Percentiles rank a stretch among this genome's conserved stretches.
Evolutionary conservation across 2,329 filamentous ascomycete genomes (phyloP).

Genomic region (Diaporthe vaccinii): DNA sequence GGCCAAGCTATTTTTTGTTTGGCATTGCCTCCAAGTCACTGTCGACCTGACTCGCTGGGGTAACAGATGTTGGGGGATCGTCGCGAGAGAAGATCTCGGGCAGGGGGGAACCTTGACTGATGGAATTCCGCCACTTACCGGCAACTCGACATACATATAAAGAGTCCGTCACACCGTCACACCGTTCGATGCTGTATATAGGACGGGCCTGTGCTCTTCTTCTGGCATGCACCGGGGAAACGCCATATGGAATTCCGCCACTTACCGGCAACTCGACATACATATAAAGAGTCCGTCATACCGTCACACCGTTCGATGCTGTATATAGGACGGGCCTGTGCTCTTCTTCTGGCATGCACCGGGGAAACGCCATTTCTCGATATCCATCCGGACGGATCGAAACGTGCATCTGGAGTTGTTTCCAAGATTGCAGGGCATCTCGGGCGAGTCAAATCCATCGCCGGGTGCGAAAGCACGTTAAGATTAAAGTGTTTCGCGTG

Average conservation of each 20-base stretch:
- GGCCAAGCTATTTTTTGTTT: not conserved
- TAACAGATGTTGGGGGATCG: slow-evolving; percentile 13
- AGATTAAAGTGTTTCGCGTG: slow-evolving; percentile 15
- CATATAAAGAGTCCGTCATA: not conserved
- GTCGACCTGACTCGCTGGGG: slow-evolving; percentile 4
- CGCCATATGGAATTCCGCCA: slow-evolving; percentile 2
- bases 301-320: not conserved
- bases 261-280: not conserved
- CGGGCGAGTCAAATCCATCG: slow-evolving; percentile 4
- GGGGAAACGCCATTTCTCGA: not conserved
- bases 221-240: not conserved
- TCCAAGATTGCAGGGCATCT: slow-evolving; percentile 27
- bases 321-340: not conserved
- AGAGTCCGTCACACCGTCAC: too few relatives aligned
- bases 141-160: not conserved
- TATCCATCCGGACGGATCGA: slow-evolving; percentile 3
- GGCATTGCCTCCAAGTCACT: not conserved
- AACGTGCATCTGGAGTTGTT: not conserved
- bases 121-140: not conserved
- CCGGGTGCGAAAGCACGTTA: not conserved
- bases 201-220: not conserved
- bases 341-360: not conserved
- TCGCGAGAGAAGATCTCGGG: not conserved
- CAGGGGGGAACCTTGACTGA: not conserved
- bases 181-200: not conserved